phyloP scores from a whole-genome alignment of 164 flowering plant genomes.

The Stephania japonica region DNA sequence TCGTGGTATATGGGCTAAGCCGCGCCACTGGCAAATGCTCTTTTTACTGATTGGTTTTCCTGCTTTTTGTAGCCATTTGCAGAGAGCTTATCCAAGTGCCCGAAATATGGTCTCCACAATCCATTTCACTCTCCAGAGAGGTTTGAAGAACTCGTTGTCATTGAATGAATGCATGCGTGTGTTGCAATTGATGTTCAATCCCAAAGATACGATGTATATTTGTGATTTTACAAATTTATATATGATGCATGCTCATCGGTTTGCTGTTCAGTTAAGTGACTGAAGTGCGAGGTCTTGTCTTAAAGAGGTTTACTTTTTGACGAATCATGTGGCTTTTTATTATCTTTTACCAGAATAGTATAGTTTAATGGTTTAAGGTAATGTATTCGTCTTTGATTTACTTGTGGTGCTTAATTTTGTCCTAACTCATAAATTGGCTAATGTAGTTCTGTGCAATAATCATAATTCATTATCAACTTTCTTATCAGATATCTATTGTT shows the following conservation, averaged over 20 bases:
- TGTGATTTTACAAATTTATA: not conserved
- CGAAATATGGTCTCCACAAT: conserved; percentile 92
- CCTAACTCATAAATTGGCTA: not conserved
- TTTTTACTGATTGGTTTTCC: not conserved
- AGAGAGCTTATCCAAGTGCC: conserved; percentile 88
- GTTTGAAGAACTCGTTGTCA: conserved; percentile 25
- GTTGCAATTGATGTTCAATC: no score
- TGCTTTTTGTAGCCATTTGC: conserved; percentile 76
- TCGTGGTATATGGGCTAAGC: not conserved
- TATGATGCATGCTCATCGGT: not conserved
- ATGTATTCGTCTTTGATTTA: not conserved
- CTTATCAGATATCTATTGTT: conserved; percentile 73
- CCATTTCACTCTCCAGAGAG: conserved; percentile 92
- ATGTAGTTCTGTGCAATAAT: not conserved
- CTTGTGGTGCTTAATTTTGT: not conserved
- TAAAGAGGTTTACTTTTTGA: not conserved
- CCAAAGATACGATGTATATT: no score
- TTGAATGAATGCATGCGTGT: not conserved
- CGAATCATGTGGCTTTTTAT: not conserved
- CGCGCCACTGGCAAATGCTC: not conserved
- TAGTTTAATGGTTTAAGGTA: not conserved
- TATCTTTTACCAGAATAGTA: not conserved
- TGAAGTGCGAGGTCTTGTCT: not conserved
- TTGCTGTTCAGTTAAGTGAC: not conserved
- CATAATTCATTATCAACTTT: conserved; percentile 1